Percentiles rank a stretch among this genome's conserved stretches.
phyloP scores from a whole-genome alignment of 2,329 filamentous ascomycete genomes.

The Scedosporium apiospermum region DNA sequence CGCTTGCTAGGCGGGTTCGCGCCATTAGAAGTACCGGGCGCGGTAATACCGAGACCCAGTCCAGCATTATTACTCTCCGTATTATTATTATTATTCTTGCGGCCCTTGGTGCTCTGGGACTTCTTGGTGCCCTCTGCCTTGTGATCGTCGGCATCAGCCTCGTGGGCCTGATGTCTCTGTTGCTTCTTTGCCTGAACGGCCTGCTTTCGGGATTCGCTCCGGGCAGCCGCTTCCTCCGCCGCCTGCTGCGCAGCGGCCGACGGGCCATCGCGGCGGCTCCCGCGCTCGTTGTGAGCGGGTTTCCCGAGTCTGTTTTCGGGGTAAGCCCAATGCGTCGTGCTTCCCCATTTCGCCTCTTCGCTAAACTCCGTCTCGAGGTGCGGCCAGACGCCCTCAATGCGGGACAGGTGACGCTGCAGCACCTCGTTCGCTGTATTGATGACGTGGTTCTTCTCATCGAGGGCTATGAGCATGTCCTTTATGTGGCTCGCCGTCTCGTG shows the following conservation, averaged over 20 bases:
- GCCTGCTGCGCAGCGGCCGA: constrained; percentile 68
- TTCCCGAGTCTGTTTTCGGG: constrained; percentile 66
- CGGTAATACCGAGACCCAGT: constrained; percentile 58
- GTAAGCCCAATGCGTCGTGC: constrained; percentile 90
- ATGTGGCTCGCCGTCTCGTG: constrained; percentile 69
- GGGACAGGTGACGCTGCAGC: constrained; percentile 71
- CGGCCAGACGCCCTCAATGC: constrained; percentile 80
- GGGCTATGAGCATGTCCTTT: constrained; percentile 74
- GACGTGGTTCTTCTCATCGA: constrained; percentile 97
- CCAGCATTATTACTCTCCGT: constrained; percentile 37
- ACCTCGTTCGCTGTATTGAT: constrained; percentile 87
- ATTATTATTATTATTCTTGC: constrained; percentile 44
- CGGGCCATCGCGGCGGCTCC: constrained; percentile 66
- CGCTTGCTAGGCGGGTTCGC: constrained; percentile 57
- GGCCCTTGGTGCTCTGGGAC: constrained; percentile 48
- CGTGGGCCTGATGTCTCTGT: constrained; percentile 56
- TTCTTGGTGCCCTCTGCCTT: constrained; percentile 52
- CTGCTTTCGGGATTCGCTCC: constrained; percentile 78
- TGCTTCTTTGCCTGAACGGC: constrained; percentile 69
- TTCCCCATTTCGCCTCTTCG: constrained; percentile 89
- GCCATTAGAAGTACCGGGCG: constrained; percentile 38
- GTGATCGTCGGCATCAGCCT: constrained; percentile 71
- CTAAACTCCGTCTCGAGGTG: constrained; percentile 84
- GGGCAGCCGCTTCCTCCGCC: constrained; percentile 73
- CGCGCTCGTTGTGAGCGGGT: constrained; percentile 57